A percentile compares a stretch with the other conserved stretches of the same genome.
Conservation (phyloP, 495 filamentous ascomycete genomes). For the Neurospora sp. region DNA sequence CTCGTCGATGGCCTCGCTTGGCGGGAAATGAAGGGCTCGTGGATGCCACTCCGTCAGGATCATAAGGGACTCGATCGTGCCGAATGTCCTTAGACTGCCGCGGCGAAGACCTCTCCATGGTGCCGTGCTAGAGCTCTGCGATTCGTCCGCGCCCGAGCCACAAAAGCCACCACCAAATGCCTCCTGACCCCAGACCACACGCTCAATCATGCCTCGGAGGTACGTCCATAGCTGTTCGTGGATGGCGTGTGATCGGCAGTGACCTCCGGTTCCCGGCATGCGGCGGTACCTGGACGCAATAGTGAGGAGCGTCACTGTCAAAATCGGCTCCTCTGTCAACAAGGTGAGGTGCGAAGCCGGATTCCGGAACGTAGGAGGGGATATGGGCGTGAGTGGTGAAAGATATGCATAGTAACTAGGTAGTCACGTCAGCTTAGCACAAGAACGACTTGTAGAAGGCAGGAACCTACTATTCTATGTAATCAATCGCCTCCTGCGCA, state of each 20-base stretch:
- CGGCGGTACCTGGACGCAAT: constrained; percentile 79
- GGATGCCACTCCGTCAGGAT: constrained; percentile 97
- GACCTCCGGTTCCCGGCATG: constrained; percentile 68
- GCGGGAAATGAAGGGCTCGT: constrained; percentile 87
- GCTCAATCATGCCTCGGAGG: constrained; percentile 84
- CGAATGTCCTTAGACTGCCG: constrained; percentile 77
- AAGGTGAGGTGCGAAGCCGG: constrained; percentile 64
- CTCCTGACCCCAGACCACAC: constrained; percentile 91
- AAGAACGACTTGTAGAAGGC: neutral
- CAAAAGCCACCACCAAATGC: constrained; percentile 84
- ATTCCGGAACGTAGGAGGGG: constrained; percentile 70
- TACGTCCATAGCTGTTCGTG: constrained; percentile 96
- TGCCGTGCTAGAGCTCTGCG: constrained; percentile 53
- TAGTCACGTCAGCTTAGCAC: constrained; percentile 3
- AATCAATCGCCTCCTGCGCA: constrained; percentile 80
- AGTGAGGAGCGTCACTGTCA: constrained; percentile 81
- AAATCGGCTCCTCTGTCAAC: constrained; percentile 80
- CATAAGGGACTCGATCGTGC: constrained; percentile 87
- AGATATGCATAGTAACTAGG: constrained; percentile 78
- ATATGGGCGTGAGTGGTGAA: constrained; percentile 84
- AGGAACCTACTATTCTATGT: constrained; percentile 71
- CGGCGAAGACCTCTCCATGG: constrained; percentile 50
- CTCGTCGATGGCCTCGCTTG: constrained; percentile 62
- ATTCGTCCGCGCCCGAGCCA: constrained; percentile 57
- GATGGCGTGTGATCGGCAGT: constrained; percentile 78